A percentile compares a stretch with the other conserved stretches of the same genome.
Evolutionary conservation across 441 rosid genomes (phyloP).

Genomic region (Flueggea neowawraea): DNA sequence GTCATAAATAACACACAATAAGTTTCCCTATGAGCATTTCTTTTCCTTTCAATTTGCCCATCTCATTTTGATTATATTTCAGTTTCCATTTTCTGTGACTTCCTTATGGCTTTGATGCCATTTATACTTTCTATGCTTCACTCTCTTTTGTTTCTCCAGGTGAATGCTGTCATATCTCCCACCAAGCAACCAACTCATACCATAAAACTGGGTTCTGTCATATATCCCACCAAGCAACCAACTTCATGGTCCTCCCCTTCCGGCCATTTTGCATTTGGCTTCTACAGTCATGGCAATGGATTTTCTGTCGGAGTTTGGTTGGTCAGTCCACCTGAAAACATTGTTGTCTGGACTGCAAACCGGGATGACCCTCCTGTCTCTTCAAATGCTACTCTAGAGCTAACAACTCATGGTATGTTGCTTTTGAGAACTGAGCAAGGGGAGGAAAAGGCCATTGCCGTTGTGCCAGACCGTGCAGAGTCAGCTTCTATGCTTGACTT

Average conservation of each 20-base stretch:
- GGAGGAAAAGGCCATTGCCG: not conserved
- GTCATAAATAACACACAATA: no score
- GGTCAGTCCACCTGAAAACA: constrained; percentile 3
- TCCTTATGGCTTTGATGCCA: no score
- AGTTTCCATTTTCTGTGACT: no score
- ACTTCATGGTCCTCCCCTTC: constrained; percentile 32
- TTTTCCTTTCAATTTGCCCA: no score
- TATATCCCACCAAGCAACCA: no score
- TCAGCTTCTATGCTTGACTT: constrained; percentile 30
- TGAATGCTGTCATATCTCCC: no score
- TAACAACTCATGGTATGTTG: constrained; percentile 8
- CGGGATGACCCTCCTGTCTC: constrained; percentile 20
- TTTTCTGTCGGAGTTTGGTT: constrained; percentile 26
- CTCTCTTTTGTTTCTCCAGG: no score
- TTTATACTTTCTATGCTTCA: no score
- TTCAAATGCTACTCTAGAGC: constrained; percentile 9
- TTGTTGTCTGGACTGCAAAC: constrained; percentile 24
- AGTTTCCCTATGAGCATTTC: no score
- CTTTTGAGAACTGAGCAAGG: constrained; percentile 4
- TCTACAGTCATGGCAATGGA: constrained; percentile 19
- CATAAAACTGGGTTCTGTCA: no score
- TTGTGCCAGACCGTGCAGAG: not conserved
- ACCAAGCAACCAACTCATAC: no score
- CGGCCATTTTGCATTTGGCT: constrained; percentile 26
- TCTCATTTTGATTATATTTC: no score